These are phyloP conservation scores for Acacia concinna DNA, from an alignment of 331 rosid species.

Conservation along the genomic window DNA sequence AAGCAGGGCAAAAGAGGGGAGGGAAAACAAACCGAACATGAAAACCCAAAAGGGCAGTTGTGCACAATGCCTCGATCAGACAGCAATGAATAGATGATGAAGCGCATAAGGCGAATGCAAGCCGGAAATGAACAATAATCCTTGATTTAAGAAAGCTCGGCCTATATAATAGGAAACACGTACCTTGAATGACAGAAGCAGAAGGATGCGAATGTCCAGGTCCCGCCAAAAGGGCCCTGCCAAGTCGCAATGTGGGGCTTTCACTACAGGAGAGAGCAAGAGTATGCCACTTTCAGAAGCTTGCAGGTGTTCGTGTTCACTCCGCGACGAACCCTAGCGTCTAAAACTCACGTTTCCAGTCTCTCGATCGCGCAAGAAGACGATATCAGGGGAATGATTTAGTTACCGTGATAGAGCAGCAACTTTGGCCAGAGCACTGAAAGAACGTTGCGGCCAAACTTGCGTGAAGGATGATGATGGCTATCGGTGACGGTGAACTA, in stretches of 20 bases:
- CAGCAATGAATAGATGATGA: neutral
- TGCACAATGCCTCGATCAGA: neutral
- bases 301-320: neutral
- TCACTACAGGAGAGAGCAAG: neutral
- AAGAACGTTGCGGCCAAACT: no score
- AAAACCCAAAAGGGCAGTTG: neutral
- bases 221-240: slow-evolving; percentile 9
- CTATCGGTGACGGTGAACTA: no score
- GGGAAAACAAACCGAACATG: neutral
- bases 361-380: neutral
- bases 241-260: neutral
- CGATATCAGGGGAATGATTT: no score
- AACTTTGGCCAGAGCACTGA: no score
- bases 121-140: neutral
- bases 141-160: neutral
- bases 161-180: neutral
- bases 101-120: neutral
- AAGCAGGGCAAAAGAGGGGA: neutral
- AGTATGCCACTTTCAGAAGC: neutral
- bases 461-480: no score
- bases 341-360: neutral
- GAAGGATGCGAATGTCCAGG: neutral
- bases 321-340: neutral
- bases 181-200: neutral
- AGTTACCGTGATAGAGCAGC: no score